Base-by-base conservation (phyloP, 2,329 filamentous ascomycete species). In the Penicillium expansum region DNA sequence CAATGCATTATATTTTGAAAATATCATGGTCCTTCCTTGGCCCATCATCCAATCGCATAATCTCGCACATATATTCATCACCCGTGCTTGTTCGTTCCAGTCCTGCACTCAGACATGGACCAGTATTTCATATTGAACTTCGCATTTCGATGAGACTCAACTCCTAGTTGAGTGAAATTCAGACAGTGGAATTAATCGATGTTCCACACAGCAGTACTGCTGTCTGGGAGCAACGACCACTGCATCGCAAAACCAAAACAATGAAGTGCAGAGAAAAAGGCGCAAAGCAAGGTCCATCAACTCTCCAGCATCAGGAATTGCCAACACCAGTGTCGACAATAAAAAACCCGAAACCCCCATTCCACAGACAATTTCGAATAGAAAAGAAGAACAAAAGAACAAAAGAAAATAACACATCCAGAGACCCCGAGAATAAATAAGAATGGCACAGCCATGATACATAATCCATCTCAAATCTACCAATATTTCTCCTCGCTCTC, bases 261-360 rank as follows among this genome's bases (percentile, higher is more conserved):
- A 24, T 5, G 24, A 24, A 24, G 24, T 5, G 24, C 24, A 24
- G 5, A 24, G 24, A 24, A 45, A 10, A 14, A 8, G 47, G 4
- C 3, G 18, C 32, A 45, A 14, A 11, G 8, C 5, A 30, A 14
- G 1, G 0, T 9, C 20, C 33, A 37, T 16, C 30, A 24, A 32
- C 6, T 35, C 20, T 10, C 11, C 38, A 11, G 16, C 9, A 33
- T 2, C 24, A n/a, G 5, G 27, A 22, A 27, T 33, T 2, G 11
- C 11, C 48, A 18, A 51, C 48, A 44, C 48, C 48, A 44, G 48
- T 35, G 38, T 51, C 7, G 48, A 44, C 38, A 51, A 43, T 11
- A 18, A 20, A 3, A 3, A 2, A 30, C n/a, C 29, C 29, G 29
- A 22, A 47, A 29, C 16, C 13, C 7, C 29, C 18, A 16, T 32